Evolutionary conservation across 108 stramenopile genomes (phyloP).

Genomic region (Epithemia pelagica): DNA sequence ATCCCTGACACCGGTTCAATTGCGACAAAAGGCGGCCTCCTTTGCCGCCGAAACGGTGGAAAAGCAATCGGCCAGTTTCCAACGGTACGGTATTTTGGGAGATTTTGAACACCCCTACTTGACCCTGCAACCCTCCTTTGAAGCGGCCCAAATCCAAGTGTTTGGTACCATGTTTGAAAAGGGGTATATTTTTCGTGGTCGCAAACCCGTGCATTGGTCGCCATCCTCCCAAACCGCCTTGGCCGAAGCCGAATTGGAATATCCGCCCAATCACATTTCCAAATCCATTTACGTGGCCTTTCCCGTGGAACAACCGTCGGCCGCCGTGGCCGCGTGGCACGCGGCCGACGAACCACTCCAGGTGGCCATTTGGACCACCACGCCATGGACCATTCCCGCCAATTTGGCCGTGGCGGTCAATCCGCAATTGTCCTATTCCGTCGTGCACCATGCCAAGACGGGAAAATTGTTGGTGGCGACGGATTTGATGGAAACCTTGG

Average conservation of each 20-base stretch:
- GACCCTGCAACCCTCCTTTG: constrained; percentile 93
- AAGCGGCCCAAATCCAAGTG: constrained; percentile 93
- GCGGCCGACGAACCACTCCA: constrained; percentile 48
- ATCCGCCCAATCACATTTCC: constrained; percentile 90
- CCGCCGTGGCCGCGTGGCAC: constrained; percentile 44
- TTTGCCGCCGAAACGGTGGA: constrained; percentile 91
- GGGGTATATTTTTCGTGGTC: constrained; percentile 94
- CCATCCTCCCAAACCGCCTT: constrained; percentile 93
- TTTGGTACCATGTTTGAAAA: constrained; percentile 94
- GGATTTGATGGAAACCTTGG: constrained; percentile 63
- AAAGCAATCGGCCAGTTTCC: constrained; percentile 80
- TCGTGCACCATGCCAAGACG: constrained; percentile 64
- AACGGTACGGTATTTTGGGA: constrained; percentile 93
- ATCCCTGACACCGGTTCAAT: constrained; percentile 54
- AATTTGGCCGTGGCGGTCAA: constrained; percentile 94
- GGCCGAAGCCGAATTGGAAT: constrained; percentile 98
- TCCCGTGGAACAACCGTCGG: constrained; percentile 57
- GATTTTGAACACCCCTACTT: constrained; percentile 96
- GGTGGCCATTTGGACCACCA: constrained; percentile 92
- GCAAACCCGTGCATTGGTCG: constrained; percentile 98
- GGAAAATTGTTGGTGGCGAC: constrained; percentile 76
- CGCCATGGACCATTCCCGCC: constrained; percentile 91
- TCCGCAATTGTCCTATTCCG: constrained; percentile 83
- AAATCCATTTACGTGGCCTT: constrained; percentile 92
- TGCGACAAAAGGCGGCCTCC: constrained; percentile 83